Conservation (phyloP, 805 yeast species). For the Komagataella mondaviorum region DNA sequence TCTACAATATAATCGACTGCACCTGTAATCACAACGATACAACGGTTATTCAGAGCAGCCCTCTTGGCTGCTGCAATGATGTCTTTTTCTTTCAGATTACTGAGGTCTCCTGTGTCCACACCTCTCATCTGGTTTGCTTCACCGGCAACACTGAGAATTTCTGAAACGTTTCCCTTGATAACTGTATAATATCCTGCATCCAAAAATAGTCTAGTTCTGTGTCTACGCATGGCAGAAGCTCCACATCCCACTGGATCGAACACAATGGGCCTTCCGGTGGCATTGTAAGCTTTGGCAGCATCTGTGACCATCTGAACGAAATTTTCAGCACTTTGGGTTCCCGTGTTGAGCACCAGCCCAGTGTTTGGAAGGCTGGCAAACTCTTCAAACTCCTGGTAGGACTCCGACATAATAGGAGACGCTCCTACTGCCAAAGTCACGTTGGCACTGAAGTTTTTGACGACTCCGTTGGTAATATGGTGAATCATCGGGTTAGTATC, state of each 20-base stretch:
- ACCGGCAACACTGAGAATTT: conserved; percentile 50
- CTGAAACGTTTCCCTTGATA: conserved; percentile 82
- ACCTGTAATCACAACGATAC: conserved; percentile 68
- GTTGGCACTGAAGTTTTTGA: conserved; percentile 78
- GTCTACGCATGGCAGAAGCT: conserved; percentile 49
- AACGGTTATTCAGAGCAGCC: conserved; percentile 35
- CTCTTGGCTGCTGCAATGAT: conserved; percentile 27
- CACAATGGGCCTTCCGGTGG: conserved; percentile 43
- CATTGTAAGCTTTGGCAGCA: conserved; percentile 50
- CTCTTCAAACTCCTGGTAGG: conserved; percentile 51
- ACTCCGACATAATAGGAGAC: conserved; percentile 82
- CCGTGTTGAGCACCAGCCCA: conserved; percentile 59
- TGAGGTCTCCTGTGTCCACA: conserved; percentile 35
- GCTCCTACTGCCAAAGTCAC: conserved; percentile 75
- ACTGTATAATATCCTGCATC: conserved; percentile 47
- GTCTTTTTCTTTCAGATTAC: conserved; percentile 10
- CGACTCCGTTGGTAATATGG: conserved; percentile 84
- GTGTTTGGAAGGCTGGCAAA: conserved; percentile 41
- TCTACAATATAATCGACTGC: conserved; percentile 34
- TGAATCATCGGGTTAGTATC: conserved; percentile 57
- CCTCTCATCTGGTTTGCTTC: conserved; percentile 45
- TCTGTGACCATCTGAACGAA: conserved; percentile 26
- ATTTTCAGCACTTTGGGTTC: conserved; percentile 40
- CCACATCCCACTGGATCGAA: conserved; percentile 94
- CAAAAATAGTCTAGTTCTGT: conserved; percentile 33